phyloP scores from a whole-genome alignment of 2,329 filamentous ascomycete genomes.

The Aspergillus bombycis region DNA sequence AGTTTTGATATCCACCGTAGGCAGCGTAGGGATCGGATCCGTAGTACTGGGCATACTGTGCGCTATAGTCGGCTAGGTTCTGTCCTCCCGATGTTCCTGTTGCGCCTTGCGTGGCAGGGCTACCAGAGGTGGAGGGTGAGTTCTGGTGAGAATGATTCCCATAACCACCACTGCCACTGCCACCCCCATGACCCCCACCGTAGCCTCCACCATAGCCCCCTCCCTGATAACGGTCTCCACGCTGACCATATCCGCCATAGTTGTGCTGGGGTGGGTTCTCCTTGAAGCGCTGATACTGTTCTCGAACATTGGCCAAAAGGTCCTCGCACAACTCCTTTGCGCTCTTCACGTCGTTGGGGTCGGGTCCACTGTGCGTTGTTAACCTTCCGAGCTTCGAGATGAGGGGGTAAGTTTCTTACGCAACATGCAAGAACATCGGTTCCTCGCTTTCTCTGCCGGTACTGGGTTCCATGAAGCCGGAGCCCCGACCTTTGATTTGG shows the following conservation, averaged over 20 bases:
- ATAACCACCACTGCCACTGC: slow-evolving; percentile 32
- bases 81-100: slow-evolving; percentile 32
- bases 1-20: slow-evolving; percentile 86
- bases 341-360: slow-evolving; percentile 79
- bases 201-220: slow-evolving; percentile 45
- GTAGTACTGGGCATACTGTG: slow-evolving; percentile 85
- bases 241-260: slow-evolving; percentile 62
- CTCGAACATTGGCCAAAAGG: slow-evolving; percentile 80
- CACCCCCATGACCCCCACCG: slow-evolving; percentile 34
- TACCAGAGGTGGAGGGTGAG: slow-evolving; percentile 49
- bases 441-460: slow-evolving; percentile 93
- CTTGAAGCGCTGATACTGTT: slow-evolving; percentile 92
- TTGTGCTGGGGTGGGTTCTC: slow-evolving; percentile 70
- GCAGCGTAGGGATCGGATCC: slow-evolving; percentile 80
- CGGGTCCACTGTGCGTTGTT: slow-evolving; percentile 69
- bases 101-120: slow-evolving; percentile 47
- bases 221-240: slow-evolving; percentile 50
- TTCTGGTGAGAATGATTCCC: slow-evolving; percentile 40
- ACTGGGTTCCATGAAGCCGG: slow-evolving; percentile 86
- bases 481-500: slow-evolving; percentile 96
- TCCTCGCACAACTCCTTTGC: slow-evolving; percentile 90
- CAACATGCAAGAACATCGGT: slow-evolving; percentile 94
- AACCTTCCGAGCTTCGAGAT: slow-evolving; percentile 28
- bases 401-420: slow-evolving; percentile 55
- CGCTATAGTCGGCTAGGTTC: slow-evolving; percentile 67